Conservation (phyloP, 257 asterid species). For the Salvia miltiorrhiza region DNA sequence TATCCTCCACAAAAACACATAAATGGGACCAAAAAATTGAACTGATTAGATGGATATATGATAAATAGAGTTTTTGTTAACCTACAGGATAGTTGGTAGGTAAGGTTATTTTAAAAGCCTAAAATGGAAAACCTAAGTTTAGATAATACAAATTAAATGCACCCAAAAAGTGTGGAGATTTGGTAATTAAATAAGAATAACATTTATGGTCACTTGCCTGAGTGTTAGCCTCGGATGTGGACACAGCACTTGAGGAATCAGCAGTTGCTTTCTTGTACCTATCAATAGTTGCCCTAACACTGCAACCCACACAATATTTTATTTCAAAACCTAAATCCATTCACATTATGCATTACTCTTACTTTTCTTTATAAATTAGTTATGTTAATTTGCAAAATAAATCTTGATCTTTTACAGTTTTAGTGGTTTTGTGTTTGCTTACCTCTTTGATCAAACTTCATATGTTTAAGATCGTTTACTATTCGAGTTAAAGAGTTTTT, state of each 20-base stretch:
- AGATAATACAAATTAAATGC: no score
- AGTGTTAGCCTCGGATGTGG: conserved; percentile 80
- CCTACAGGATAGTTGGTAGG: no score
- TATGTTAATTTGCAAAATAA: not conserved
- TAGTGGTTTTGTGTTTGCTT: no score
- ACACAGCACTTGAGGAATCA: conserved; percentile 58
- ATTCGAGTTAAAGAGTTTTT: no score
- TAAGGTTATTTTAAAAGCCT: no score
- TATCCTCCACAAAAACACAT: no score
- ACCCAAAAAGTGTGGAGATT: not conserved
- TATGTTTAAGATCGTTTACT: no score
- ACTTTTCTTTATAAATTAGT: not conserved
- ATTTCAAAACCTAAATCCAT: not conserved
- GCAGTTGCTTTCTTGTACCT: conserved; percentile 77
- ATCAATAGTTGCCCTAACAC: conserved; percentile 85
- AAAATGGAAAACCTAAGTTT: no score
- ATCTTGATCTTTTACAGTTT: not conserved
- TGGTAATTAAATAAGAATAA: not conserved
- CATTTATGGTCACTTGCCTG: conserved; percentile 37
- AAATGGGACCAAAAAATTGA: no score
- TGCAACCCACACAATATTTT: conserved; percentile 27
- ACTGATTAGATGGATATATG: no score
- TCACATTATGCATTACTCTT: not conserved
- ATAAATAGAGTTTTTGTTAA: no score
- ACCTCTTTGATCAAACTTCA: no score